Base-by-base conservation (phyloP, 1,139 yeast species). In the Candida sojae region DNA sequence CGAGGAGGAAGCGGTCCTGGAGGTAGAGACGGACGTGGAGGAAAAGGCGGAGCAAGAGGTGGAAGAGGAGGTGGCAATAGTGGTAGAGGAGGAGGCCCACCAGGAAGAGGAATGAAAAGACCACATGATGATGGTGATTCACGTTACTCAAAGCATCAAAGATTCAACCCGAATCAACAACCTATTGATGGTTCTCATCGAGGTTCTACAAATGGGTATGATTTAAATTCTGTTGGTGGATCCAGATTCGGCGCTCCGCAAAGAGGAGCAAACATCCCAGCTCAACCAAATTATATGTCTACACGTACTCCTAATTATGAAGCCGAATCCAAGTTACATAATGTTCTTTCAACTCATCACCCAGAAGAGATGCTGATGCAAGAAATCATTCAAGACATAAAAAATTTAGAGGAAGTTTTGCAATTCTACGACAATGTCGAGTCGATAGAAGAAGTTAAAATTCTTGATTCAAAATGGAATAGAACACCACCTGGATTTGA, bases 401-500 rank as follows among this genome's bases (percentile, higher is more conserved):
- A n/a, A 32, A 42, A 29, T 29, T 44, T 46, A 36, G 52, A 51
- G 39, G 31, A 54, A 13, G 55, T 55, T 33, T 60, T 75, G 39
- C 48, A 49, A 12, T 48, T 53, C 6, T 53, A 71, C 4, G 56
- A 55, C 26, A 58, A 62, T 9, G 59, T 60, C 1, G 57, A 59
- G 6, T 50, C 64, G 2, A 56, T 74, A 13, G 68, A 65, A 6
- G 64, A 66, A 28, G 57, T 73, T 23, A 71, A 83, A 37, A 66
- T 70, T 6, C 60, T 73, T 7, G 80, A 77, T 36, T 75, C 88
- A 0, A 68, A 77, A 47, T 91, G 97, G 97, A 96, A 91, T 44
- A 71, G 80, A 12, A 77, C 78, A 32, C 92, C 96, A 0, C 70
- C 75, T 42, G 96, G 92, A 0, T 88, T 87, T 63, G 96, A 89